phyloP scores from a whole-genome alignment of 2,329 filamentous ascomycete species.

The Arthrobotrys sphaeroides region DNA sequence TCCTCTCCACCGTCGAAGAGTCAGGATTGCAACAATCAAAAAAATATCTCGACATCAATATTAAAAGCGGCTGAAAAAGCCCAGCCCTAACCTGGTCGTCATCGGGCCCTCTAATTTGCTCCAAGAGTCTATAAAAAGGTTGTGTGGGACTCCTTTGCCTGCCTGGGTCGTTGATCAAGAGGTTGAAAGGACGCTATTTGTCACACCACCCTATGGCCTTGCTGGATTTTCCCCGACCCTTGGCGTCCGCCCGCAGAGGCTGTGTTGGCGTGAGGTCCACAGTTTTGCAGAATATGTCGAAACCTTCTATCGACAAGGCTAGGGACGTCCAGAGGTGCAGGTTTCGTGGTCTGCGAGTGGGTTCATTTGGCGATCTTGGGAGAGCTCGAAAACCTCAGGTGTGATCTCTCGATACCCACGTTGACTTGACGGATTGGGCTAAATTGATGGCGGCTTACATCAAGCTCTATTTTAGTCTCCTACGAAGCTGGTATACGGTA shows the following conservation, averaged over 20 bases:
- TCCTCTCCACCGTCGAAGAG: neutral
- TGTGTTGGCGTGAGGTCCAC: slow-evolving; percentile 38
- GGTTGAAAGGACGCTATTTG: slow-evolving; percentile 28
- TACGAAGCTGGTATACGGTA: too few relatives aligned
- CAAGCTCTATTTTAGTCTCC: too few relatives aligned
- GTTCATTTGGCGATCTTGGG: neutral
- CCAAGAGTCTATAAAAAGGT: neutral
- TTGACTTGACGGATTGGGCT: neutral
- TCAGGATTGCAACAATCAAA: too few relatives aligned
- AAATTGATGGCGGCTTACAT: neutral
- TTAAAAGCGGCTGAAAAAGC: slow-evolving; percentile 6
- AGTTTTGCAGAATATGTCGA: neutral
- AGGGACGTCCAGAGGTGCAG: slow-evolving; percentile 2
- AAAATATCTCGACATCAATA: neutral
- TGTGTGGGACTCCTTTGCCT: slow-evolving; percentile 10
- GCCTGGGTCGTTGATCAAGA: neutral
- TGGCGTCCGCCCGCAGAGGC: slow-evolving; percentile 31
- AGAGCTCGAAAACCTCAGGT: neutral
- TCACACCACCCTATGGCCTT: slow-evolving; percentile 16
- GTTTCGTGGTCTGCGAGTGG: slow-evolving; percentile 18
- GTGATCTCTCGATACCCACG: neutral
- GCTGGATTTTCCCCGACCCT: neutral
- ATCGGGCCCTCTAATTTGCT: neutral
- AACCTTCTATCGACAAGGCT: slow-evolving; percentile 10
- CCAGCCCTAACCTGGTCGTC: slow-evolving; percentile 3